Evolutionary conservation across 2,329 filamentous ascomycete species (phyloP), one percentile per base, ranked within the genome.

Genomic region (Zasmidium cellare): DNA sequence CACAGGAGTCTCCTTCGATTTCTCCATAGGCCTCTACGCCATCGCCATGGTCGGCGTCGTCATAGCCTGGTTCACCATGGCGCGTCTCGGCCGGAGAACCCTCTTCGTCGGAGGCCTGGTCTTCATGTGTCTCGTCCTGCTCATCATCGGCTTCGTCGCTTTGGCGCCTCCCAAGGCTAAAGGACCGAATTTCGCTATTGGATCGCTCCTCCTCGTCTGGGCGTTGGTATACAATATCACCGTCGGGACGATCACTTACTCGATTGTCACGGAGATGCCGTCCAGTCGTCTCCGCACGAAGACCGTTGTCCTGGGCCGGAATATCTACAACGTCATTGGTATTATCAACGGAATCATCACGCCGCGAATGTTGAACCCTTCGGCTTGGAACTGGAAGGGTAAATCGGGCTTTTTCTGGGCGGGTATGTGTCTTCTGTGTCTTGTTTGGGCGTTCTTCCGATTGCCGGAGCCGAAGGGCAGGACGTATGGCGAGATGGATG

Each of bases 381-480:
- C 47, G 23, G 64, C 56, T 64, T 69, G 60, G 64, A 57, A 62
- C 24, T 60, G 56, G 54, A 53, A 57, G 38, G 61, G 58, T 2
- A 58, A 62, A 41, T 55, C 60, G 9, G 64, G 62, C 1, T 78
- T 79, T 52, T 72, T 80, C 48, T 79, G 72, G 69, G 74, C 70
- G 9, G 72, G 66, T 1, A 74, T 80, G 11, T 80, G 80, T 61
- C 61, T 79, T 2, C 14, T 77, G 2, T 80, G 79, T 31, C 70
- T 79, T 2, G 51, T 76, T 1, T 86, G 83, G 76, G 79, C 81
- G 0, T 82, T 74, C 58, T 81, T 81, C 65, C 79, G 78, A 18
- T 72, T 83, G 3, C 82, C 82, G 3, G 84, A 86, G 73, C 81
- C 83, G 16, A 79, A 77, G 56, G 81, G 77, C 6, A 76, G 79